Evolutionary conservation across 2,329 filamentous ascomycete species (phyloP), one percentile per base, ranked within the genome.

Genomic region (Hypoxylon sp.): DNA sequence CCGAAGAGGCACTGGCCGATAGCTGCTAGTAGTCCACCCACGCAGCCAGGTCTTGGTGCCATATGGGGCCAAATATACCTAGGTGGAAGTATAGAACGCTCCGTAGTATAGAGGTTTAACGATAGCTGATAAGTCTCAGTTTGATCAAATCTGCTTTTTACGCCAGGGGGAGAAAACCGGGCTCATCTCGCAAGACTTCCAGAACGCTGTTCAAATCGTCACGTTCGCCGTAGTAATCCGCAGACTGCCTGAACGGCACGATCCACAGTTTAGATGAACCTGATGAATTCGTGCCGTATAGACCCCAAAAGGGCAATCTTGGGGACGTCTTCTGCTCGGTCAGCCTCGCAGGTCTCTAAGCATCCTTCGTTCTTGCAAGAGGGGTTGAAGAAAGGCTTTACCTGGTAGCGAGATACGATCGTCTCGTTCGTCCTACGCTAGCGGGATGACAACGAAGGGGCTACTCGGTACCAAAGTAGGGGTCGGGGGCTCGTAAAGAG

Each of bases 241-340:
- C 44, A 44, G 65, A 54, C 43, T 68, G 59, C 65, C 65, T 66
- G 63, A 65, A 62, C 43, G 44, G 50, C 28, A 11, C 34, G 59
- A 49, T 59, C 65, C 59, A 64, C 65, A 48, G 59, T 64, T 61
- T 63, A 65, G 50, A 65, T 68, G 65, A 67, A 65, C 32, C 46
- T 17, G 56, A 65, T 68, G 65, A 67, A 65, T 39, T 41, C 22
- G 56, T 63, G 56, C 64, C 50, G 57, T 62, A 28, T 15, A 47
- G 50, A 41, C 5, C 57, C 55, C 47, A 58, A 65, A 66, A 48
- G 51, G 59, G 62, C 17, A 68, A 62, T 58, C 55, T 48, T 50
- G 49, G 50, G 28, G 28, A 26, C 10, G 37, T 17, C 10, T 53
- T 34, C 37, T 39, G 26, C n/a, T 55, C 48, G 52, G 59, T 60